Percentiles rank a stretch among this genome's conserved stretches.
Conservation (phyloP, 805 yeast species). For the Ogataea salicorniae region DNA sequence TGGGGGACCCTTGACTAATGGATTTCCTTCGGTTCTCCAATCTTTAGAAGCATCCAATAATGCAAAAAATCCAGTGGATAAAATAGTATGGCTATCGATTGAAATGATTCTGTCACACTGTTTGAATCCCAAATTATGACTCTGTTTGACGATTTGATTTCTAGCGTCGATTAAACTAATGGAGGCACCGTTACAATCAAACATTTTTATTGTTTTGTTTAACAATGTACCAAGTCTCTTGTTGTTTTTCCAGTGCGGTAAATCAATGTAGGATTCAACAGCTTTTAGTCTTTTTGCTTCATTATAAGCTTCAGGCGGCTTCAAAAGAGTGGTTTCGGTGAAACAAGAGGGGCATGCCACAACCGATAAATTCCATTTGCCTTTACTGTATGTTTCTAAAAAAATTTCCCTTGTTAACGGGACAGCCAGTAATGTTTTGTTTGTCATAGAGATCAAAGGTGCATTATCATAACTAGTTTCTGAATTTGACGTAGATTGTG, state of each 20-base stretch:
- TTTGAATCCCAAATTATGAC: constrained; percentile 41
- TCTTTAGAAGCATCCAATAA: constrained; percentile 58
- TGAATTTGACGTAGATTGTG: constrained; percentile 6
- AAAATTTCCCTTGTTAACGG: constrained; percentile 49
- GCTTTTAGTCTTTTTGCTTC: constrained; percentile 43
- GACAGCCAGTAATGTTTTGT: constrained; percentile 20
- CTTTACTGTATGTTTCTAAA: constrained; percentile 50
- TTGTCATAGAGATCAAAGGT: constrained; percentile 11
- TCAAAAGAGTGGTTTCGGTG: constrained; percentile 40
- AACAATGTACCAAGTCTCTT: constrained; percentile 35
- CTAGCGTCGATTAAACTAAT: constrained; percentile 52
- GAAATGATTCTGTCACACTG: constrained; percentile 53
- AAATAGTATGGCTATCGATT: constrained; percentile 63
- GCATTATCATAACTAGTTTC: not conserved
- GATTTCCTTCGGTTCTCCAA: constrained; percentile 64
- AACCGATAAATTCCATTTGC: constrained; percentile 50
- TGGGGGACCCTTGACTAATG: constrained; percentile 60
- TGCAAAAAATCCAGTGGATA: constrained; percentile 51
- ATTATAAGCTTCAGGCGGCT: constrained; percentile 54
- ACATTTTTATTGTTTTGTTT: constrained; percentile 34
- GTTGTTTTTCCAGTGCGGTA: constrained; percentile 47
- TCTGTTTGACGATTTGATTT: constrained; percentile 45
- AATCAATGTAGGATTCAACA: constrained; percentile 35
- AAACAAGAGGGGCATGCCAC: constrained; percentile 55
- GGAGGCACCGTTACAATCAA: constrained; percentile 47